Conservation (phyloP, 2,329 filamentous ascomycete species). For the Cladosporium velox region DNA sequence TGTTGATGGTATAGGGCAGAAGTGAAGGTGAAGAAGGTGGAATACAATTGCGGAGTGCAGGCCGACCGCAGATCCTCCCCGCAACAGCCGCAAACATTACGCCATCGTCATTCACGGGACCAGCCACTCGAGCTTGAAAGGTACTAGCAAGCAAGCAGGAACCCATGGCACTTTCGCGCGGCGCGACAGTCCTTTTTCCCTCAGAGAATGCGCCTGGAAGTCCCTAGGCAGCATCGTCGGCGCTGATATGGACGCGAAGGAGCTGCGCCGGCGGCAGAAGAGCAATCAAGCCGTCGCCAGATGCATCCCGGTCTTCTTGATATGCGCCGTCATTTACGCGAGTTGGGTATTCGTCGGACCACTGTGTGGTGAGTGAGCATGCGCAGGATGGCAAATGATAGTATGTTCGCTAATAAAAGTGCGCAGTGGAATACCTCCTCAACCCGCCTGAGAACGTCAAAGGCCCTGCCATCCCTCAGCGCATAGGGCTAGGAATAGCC, state of each 20-base stretch:
- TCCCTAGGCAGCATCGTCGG: background rate
- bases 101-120: background rate
- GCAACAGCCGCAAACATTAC: conserved; percentile 8
- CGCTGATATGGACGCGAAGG: conserved; percentile 20
- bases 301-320: conserved; percentile 34
- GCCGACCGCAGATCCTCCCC: background rate
- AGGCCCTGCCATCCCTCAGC: conserved; percentile 35
- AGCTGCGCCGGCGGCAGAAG: conserved; percentile 21
- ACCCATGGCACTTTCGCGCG: background rate
- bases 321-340: conserved; percentile 34
- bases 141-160: background rate
- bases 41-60: background rate
- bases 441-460: conserved; percentile 38
- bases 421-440: conserved; percentile 71
- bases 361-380: conserved; percentile 23
- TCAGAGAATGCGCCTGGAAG: conserved; percentile 7
- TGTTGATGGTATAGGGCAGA: background rate
- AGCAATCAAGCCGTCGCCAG: conserved; percentile 25
- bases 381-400: background rate
- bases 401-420: background rate
- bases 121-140: conserved; percentile 3
- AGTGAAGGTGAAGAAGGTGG: background rate
- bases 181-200: background rate
- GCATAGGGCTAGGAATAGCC: conserved; percentile 62
- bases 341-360: conserved; percentile 36